Percentiles rank a stretch among this genome's conserved stretches.
These are phyloP conservation scores for Trichoderma sp. DNA, from an alignment of 2,329 filamentous ascomycete species.

Conservation along the genomic window DNA sequence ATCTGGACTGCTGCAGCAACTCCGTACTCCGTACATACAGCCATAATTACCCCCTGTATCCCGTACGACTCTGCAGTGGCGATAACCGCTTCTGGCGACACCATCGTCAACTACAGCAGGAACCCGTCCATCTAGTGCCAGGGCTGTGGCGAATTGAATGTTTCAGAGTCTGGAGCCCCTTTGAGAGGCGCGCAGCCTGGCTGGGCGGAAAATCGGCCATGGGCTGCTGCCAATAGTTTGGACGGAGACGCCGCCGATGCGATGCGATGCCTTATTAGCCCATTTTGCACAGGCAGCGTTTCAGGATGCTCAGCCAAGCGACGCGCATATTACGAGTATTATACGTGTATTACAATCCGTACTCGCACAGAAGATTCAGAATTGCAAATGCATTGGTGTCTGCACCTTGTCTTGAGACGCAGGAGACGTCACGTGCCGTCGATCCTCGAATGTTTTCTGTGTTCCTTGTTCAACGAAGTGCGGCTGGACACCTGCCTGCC, in stretches of 20 bases:
- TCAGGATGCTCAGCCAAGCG: not conserved
- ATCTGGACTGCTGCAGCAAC: not conserved
- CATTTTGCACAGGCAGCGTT: not conserved
- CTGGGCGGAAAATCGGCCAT: not conserved
- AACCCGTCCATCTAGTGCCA: conserved; percentile 1
- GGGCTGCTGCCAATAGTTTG: not conserved
- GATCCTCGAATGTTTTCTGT: not conserved
- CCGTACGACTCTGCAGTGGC: conserved; percentile 1
- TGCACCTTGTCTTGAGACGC: not conserved
- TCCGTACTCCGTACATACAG: not conserved
- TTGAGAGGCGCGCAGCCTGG: not conserved
- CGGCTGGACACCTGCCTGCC: conserved; percentile 5
- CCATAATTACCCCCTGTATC: not conserved
- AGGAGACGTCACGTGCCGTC: conserved; percentile 28
- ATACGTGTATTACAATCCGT: not conserved
- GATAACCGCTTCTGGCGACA: not conserved
- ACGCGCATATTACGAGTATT: not conserved
- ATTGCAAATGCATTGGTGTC: not conserved
- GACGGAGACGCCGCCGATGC: not conserved
- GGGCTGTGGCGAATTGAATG: not conserved
- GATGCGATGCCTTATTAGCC: not conserved
- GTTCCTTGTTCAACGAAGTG: not conserved
- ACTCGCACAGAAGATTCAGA: not conserved
- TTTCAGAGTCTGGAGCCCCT: not conserved
- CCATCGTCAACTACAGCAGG: conserved; percentile 15